Base-by-base conservation (phyloP, 1,284 basidiomycete species). In the Cutaneotrichosporon sp. region DNA sequence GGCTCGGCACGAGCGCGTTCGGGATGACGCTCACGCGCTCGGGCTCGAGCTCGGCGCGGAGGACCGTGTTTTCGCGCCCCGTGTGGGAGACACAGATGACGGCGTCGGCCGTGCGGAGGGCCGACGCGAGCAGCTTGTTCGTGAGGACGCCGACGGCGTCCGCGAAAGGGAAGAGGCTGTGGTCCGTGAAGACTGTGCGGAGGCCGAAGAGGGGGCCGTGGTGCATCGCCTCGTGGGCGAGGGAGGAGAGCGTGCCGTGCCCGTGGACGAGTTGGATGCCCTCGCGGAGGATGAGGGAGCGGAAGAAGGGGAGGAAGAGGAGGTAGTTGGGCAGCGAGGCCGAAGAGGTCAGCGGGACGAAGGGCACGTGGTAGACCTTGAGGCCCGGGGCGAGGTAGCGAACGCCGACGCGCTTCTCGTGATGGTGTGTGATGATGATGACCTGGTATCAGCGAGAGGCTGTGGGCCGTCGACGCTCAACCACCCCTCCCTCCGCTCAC, bases 1-100 rank as follows among this genome's bases (percentile, higher is more conserved):
- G 87, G 38, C 90, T 88, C 0, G 92, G 87, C 3, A 95, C 87
- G n/a, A 99, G 81, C 0, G 97, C 90, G 68, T 97, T 98, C 0
- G 97, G 97, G 25, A 99, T 95, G 5, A 97, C 94, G 72, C 92
- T 90, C 3, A 92, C 88, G 36, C 86, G 85, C 27, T 81, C 75
- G 5, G 88, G 85, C 45, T 91, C 83, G 1, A 97, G 79, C 51
- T 90, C 84, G 0, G 90, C 92, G 16, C 97, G 84, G 2, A 99
- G 84, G 1, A 94, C 91, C 0, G 95, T 98, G 68, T 99, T 99
- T 81, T 99, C 97, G 42, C 90, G 88, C 33, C 93, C 93, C 0
- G 94, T 97, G 79, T 99, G 91, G n/a, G 92, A 95, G 53, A 99
- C 97, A 72, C 94, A 97, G 34, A 98, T 94, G 0, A 92, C 92